These are phyloP conservation scores for Geosmithia flava DNA, from an alignment of 2,329 filamentous ascomycete species.

Conservation along the genomic window DNA sequence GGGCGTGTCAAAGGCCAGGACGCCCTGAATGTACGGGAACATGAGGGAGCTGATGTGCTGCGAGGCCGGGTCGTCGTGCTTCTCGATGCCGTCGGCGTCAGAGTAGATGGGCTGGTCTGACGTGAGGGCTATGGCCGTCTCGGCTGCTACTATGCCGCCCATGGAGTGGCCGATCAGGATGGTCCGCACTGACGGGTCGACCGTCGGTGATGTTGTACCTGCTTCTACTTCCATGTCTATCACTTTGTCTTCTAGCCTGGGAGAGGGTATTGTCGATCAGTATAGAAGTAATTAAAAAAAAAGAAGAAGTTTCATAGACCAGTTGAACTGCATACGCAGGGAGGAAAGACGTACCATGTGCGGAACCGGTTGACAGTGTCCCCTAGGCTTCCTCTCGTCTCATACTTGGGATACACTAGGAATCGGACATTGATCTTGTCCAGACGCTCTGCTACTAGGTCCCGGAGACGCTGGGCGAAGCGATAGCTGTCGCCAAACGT, in stretches of 20 bases:
- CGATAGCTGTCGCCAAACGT: slow-evolving; percentile 56
- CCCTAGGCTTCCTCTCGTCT: slow-evolving; percentile 66
- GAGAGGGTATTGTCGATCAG: background rate
- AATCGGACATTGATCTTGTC: slow-evolving; percentile 56
- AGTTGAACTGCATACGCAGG: background rate
- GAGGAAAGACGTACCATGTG: slow-evolving; percentile 45
- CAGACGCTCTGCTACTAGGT: slow-evolving; percentile 49
- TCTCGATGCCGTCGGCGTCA: slow-evolving; percentile 23
- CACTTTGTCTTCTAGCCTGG: slow-evolving; percentile 76
- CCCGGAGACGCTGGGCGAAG: slow-evolving; percentile 62
- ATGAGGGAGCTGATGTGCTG: slow-evolving; percentile 51
- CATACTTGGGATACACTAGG: slow-evolving; percentile 67
- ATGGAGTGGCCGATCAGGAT: slow-evolving; percentile 80
- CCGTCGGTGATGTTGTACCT: slow-evolving; percentile 66
- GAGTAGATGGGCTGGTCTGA: slow-evolving; percentile 41
- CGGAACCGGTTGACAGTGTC: slow-evolving; percentile 62
- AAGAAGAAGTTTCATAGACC: background rate
- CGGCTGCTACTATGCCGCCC: slow-evolving; percentile 89
- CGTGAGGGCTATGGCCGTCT: slow-evolving; percentile 64
- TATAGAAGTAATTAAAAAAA: no score
- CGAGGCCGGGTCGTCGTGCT: slow-evolving; percentile 11
- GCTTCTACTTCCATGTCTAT: slow-evolving; percentile 88
- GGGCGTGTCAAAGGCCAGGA: slow-evolving; percentile 90
- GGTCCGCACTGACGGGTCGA: slow-evolving; percentile 74
- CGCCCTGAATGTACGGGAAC: slow-evolving; percentile 86